Evolutionary conservation across 2,329 filamentous ascomycete genomes (phyloP).

Genomic region (Aspergillus chevalieri): DNA sequence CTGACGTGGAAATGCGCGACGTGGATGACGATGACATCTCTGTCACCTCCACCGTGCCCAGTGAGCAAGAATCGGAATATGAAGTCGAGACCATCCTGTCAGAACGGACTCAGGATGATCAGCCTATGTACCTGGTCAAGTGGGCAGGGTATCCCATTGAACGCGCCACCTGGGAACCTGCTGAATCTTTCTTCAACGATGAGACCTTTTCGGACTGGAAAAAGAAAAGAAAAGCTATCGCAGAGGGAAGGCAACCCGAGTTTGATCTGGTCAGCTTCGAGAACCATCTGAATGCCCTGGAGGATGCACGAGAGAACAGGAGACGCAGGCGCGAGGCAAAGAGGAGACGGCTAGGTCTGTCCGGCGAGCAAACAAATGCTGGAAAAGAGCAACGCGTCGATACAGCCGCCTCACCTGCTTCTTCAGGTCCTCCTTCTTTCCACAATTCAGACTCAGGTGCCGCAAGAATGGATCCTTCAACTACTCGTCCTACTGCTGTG

Average conservation of each 20-base stretch:
- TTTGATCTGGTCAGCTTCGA: conserved; percentile 32
- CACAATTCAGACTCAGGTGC: background rate
- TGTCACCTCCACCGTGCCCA: conserved; percentile 47
- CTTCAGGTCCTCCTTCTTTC: background rate
- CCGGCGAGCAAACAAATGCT: background rate
- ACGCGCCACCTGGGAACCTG: conserved; percentile 52
- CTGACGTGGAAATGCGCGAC: conserved; percentile 5
- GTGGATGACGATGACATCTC: conserved; percentile 49
- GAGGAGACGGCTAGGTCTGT: conserved; percentile 18
- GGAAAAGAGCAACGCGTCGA: background rate
- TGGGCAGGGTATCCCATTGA: conserved; percentile 58
- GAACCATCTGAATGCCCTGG: conserved; percentile 14
- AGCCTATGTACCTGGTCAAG: conserved; percentile 52
- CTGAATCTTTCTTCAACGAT: conserved; percentile 32
- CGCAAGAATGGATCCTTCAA: background rate
- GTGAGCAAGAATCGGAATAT: conserved; percentile 45
- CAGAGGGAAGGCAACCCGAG: conserved; percentile 18
- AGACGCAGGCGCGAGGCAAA: conserved; percentile 24
- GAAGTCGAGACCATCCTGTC: conserved; percentile 51
- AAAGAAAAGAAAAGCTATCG: conserved; percentile 26
- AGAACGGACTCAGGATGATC: conserved; percentile 34
- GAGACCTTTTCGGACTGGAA: conserved; percentile 39
- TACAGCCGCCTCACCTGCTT: background rate
- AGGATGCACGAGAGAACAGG: conserved; percentile 17
- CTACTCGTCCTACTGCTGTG: background rate